These are phyloP conservation scores for Diaporthe sp. DNA, from an alignment of 2,329 filamentous ascomycete genomes.

Conservation along the genomic window DNA sequence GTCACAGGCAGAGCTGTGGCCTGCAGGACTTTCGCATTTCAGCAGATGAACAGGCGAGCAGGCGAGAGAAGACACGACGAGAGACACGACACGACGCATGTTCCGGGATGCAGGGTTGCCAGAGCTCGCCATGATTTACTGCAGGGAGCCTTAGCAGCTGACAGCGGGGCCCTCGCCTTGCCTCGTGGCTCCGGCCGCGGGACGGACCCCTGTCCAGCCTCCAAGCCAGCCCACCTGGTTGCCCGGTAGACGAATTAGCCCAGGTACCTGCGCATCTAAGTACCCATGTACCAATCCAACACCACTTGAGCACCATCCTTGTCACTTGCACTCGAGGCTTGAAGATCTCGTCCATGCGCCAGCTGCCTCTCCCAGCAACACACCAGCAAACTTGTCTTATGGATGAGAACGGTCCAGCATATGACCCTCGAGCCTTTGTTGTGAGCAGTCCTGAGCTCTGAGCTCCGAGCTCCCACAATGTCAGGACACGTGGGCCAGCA, in stretches of 20 bases:
- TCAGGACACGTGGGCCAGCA: constrained; percentile 38
- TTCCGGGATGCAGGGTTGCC: constrained; percentile 24
- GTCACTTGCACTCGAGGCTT: constrained; percentile 4
- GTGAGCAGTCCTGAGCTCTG: constrained; percentile 22
- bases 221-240: background rate
- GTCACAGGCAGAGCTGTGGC: constrained; percentile 31
- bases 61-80: background rate
- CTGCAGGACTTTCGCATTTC: constrained; percentile 23
- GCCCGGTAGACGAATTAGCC: background rate
- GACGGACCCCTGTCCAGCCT: constrained; percentile 26
- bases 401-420: background rate
- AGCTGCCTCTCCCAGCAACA: background rate
- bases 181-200: constrained; percentile 17
- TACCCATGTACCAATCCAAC: background rate
- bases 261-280: background rate
- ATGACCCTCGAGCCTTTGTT: constrained; percentile 10
- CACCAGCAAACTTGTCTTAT: background rate
- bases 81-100: constrained; percentile 27
- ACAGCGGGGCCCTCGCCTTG: constrained; percentile 18
- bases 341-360: background rate
- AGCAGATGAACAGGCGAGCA: background rate
- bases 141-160: constrained; percentile 22
- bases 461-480: constrained; percentile 34
- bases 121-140: constrained; percentile 26
- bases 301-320: constrained; percentile 8